phyloP scores from a whole-genome alignment of 1,284 basidiomycete species.

The Porodaedalea pini region DNA sequence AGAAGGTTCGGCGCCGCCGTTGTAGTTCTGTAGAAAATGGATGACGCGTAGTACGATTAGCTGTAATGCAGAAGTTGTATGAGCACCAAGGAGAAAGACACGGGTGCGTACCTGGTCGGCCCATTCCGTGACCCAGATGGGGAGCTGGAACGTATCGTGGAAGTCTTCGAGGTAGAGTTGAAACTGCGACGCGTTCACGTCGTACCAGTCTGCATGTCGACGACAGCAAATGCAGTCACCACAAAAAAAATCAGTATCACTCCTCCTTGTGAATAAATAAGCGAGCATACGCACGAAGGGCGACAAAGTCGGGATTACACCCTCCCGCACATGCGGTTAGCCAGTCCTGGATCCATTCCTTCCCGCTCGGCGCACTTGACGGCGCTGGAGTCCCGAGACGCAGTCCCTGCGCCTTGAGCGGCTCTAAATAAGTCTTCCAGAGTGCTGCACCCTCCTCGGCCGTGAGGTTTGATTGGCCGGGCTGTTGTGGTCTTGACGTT shows the following conservation, averaged over 20 bases:
- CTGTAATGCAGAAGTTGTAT: neutral
- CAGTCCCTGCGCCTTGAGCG: conserved; percentile 33
- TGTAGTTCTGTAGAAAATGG: conserved; percentile 34
- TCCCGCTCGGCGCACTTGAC: conserved; percentile 37
- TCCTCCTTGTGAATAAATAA: neutral
- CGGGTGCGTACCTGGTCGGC: conserved; percentile 31
- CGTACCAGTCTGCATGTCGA: conserved; percentile 35
- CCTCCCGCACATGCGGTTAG: conserved; percentile 34
- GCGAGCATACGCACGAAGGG: conserved; percentile 32
- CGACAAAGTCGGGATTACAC: conserved; percentile 42
- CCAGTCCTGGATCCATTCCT: conserved; percentile 41
- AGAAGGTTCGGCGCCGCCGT: conserved; percentile 34
- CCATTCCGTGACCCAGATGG: conserved; percentile 46
- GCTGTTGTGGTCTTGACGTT: conserved; percentile 28
- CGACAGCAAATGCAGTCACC: no score
- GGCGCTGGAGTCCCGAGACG: conserved; percentile 41
- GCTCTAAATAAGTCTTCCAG: conserved; percentile 36
- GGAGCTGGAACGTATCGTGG: conserved; percentile 34
- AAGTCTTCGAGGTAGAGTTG: conserved; percentile 38
- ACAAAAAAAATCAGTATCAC: neutral
- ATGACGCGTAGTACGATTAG: neutral
- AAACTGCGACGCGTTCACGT: conserved; percentile 37
- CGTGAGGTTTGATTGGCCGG: conserved; percentile 34
- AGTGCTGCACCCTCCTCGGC: conserved; percentile 31
- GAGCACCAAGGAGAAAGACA: neutral